Evolutionary conservation across 306 rosid genomes (phyloP).

Genomic region (Corylus americana): DNA sequence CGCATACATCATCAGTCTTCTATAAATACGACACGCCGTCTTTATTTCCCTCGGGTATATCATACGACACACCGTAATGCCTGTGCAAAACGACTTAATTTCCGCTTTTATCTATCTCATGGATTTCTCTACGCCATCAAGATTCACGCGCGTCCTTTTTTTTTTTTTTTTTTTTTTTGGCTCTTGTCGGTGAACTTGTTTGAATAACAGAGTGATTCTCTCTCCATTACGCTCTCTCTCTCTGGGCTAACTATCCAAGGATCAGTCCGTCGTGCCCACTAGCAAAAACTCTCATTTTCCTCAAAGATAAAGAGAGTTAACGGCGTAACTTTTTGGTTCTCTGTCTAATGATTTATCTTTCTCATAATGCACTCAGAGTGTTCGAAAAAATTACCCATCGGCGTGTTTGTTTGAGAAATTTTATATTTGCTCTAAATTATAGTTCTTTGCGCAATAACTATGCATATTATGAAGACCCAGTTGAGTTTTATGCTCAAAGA

Average conservation of each 20-base stretch:
- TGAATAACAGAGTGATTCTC: not conserved
- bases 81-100: not conserved
- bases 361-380: conserved; percentile 8
- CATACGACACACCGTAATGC: not conserved
- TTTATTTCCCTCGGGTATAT: not conserved
- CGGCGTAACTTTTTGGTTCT: not conserved
- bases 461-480: conserved; percentile 15
- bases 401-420: not conserved
- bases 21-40: not conserved
- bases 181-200: not conserved
- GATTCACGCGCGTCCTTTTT: not conserved
- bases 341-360: not conserved
- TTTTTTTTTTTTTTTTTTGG: no score
- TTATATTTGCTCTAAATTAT: not conserved
- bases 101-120: not conserved
- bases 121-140: not conserved
- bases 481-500: conserved; percentile 9
- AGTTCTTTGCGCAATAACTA: not conserved
- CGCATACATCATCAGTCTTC: not conserved
- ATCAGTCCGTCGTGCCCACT: not conserved
- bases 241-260: not conserved
- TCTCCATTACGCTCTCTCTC: not conserved
- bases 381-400: conserved; percentile 7
- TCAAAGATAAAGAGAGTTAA: not conserved
- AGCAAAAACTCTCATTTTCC: not conserved